Base-by-base conservation (phyloP, 495 filamentous ascomycete genomes). In the Bathelium albidoporum region DNA sequence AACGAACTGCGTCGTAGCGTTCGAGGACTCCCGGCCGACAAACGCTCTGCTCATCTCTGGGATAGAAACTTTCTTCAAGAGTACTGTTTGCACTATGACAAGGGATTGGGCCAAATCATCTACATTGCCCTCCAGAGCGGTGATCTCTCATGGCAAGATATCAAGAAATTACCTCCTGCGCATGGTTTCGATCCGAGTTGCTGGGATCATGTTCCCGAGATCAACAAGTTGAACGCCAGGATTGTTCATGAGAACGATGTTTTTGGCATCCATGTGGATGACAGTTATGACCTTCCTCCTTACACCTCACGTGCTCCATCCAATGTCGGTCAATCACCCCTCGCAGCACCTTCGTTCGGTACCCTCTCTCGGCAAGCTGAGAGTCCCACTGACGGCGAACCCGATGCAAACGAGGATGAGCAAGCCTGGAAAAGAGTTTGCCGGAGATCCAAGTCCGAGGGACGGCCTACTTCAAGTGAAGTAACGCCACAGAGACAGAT, bases 61-160 rank as follows among this genome's bases (percentile, higher is more conserved):
- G 71, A 73, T 45, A 68, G 69, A 29, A 59, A 65, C 28, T 73
- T 71, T 53, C 69, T 73, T 58, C 69, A 68, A 62, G 65, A 69
- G 16, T 65, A 73, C 59, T 73, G 71, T 65, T 65, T 73, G n/a
- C 64, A 65, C 5, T 67, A 71, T 63, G 71, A 73, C 63, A 73
- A 71, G 41, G 65, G 68, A 64, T 65, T 65, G 32, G 71, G 71
- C 61, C 69, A 71, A 53, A 60, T 73, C 20, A 63, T 73, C 31
- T 71, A 73, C 63, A 65, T 73, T 43, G 58, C 66, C 3, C 64
- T 71, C 9, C 59, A 64, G 44, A 66, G 64, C 26, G 69, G 71
- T 43, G 71, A 73, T 34, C 60, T 69, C 14, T 64, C 69, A 2
- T 71, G 69, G 71, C 59, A 66, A 59, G 69, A 71, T 29, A 69